These are phyloP conservation scores for Diversispora epigaea DNA, from an alignment of 192 early-diverging fungal species.

Conservation along the genomic window DNA sequence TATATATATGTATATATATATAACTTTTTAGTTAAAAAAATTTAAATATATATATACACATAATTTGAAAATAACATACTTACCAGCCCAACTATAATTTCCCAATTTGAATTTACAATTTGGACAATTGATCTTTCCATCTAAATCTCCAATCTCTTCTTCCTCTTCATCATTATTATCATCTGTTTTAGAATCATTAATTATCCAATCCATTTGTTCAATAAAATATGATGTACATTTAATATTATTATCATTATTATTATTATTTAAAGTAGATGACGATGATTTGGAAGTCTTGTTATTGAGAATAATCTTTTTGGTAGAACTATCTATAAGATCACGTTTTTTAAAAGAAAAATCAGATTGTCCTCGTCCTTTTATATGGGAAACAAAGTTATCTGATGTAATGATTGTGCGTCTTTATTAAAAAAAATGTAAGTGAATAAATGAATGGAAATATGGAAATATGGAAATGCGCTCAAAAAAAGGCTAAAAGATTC, in stretches of 20 bases:
- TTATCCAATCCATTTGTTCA: constrained; percentile 84
- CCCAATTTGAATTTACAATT: constrained; percentile 80
- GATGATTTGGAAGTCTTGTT: too few species aligned
- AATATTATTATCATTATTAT: constrained; percentile 1
- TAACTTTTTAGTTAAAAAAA: neutral
- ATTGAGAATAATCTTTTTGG: too few species aligned
- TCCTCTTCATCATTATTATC: constrained; percentile 36
- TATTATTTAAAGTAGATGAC: neutral
- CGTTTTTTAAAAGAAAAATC: constrained; percentile 77
- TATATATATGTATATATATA: too few species aligned
- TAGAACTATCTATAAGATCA: too few species aligned
- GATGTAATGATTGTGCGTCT: constrained; percentile 58
- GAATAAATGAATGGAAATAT: too few species aligned
- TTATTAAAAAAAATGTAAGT: neutral
- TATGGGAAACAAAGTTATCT: constrained; percentile 69
- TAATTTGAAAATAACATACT: neutral
- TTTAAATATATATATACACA: neutral
- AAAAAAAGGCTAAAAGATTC: too few species aligned
- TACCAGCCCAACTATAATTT: constrained; percentile 76
- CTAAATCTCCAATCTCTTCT: constrained; percentile 45
- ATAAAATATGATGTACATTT: constrained; percentile 77
- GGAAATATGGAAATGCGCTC: too few species aligned
- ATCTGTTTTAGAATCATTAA: constrained; percentile 54
- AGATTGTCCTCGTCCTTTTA: constrained; percentile 66
- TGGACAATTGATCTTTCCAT: constrained; percentile 74